Percentiles rank a stretch among this genome's conserved stretches.
Evolutionary conservation across 495 filamentous ascomycete genomes (phyloP).

Genomic region (Neurospora cerealis): DNA sequence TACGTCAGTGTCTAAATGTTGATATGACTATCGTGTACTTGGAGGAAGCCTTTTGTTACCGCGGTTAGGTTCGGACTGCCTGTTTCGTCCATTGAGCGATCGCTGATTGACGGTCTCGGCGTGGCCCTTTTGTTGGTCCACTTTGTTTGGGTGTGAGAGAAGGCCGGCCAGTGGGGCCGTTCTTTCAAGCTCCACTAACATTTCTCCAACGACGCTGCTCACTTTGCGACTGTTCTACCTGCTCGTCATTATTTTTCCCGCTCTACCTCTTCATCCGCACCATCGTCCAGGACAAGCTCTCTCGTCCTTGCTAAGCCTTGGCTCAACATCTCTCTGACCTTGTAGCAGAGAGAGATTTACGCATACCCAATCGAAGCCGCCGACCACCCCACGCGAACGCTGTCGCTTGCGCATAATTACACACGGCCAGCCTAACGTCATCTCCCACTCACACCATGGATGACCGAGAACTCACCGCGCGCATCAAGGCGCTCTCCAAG

Average conservation of each 20-base stretch:
- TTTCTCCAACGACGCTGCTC: background rate
- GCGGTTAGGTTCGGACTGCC: background rate
- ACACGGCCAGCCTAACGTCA: background rate
- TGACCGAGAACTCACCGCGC: conserved; percentile 63
- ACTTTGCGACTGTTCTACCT: background rate
- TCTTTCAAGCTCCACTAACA: background rate
- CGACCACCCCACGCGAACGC: background rate
- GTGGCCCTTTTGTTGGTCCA: background rate
- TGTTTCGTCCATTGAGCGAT: background rate
- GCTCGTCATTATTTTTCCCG: background rate
- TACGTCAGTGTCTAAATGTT: background rate
- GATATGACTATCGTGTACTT: background rate
- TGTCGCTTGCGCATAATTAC: background rate
- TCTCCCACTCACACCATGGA: conserved; percentile 48
- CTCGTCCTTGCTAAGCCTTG: background rate
- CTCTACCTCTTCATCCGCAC: background rate
- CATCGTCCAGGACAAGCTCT: background rate
- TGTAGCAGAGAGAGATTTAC: background rate
- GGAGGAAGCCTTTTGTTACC: background rate
- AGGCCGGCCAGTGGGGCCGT: background rate
- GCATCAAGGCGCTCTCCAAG: conserved; percentile 66
- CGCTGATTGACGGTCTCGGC: background rate
- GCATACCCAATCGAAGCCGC: background rate
- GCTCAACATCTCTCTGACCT: background rate
- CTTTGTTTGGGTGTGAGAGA: background rate